Evolutionary conservation across 805 yeast species (phyloP).

Genomic region (Metschnikowia cubensis): DNA sequence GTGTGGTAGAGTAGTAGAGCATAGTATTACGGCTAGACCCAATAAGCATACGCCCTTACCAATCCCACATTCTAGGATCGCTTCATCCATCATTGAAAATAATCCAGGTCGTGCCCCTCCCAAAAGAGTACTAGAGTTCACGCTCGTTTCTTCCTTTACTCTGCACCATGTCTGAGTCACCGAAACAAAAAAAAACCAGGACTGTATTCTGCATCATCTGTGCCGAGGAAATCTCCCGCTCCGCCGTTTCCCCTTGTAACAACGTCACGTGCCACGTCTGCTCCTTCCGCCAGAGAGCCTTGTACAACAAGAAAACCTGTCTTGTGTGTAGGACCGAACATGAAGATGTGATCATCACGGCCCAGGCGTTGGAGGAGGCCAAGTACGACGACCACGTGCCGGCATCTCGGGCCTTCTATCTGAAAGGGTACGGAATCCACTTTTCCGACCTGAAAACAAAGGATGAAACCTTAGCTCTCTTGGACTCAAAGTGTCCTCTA

Average conservation of each 20-base stretch:
- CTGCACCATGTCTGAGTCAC: background rate
- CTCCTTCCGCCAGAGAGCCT: constrained; percentile 74
- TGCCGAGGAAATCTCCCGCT: constrained; percentile 62
- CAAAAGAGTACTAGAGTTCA: background rate
- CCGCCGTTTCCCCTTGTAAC: constrained; percentile 76
- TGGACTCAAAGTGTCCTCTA: constrained; percentile 55
- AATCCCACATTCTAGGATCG: too few relatives aligned
- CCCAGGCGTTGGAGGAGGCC: constrained; percentile 30
- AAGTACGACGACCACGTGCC: constrained; percentile 34
- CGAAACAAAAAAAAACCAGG: background rate
- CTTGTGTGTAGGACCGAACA: constrained; percentile 78
- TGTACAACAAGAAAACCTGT: constrained; percentile 72
- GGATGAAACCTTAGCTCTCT: constrained; percentile 46
- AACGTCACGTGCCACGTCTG: constrained; percentile 84
- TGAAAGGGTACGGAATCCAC: constrained; percentile 49
- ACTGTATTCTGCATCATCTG: constrained; percentile 70
- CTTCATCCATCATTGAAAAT: too few relatives aligned
- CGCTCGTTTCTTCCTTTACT: background rate
- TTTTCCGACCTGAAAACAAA: constrained; percentile 55
- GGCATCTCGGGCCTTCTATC: constrained; percentile 28
- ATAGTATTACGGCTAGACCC: too few relatives aligned
- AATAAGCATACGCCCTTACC: too few relatives aligned
- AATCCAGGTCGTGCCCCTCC: background rate
- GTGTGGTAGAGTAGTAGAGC: too few relatives aligned
- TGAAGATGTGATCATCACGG: constrained; percentile 54